These are phyloP conservation scores for Microcos paniculata DNA, from an alignment of 345 rosid species.

Conservation along the genomic window DNA sequence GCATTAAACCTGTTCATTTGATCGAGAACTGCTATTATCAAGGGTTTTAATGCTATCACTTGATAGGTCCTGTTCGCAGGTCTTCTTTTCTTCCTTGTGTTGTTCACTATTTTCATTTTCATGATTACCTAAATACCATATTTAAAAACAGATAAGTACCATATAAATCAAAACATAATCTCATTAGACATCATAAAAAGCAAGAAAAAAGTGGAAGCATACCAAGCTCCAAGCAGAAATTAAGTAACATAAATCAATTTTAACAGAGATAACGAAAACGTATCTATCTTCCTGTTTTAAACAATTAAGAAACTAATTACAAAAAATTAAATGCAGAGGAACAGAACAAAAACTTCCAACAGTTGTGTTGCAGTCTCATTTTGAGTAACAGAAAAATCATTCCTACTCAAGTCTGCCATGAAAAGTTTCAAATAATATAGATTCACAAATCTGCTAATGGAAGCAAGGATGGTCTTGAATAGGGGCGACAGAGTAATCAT, in stretches of 20 bases:
- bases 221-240: conserved; percentile 1
- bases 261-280: background rate
- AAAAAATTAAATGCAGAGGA: background rate
- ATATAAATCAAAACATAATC: conserved; percentile 1
- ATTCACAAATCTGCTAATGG: background rate
- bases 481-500: too few relatives aligned
- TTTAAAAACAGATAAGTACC: conserved; percentile 11
- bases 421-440: background rate
- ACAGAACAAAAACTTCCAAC: background rate
- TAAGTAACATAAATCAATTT: background rate
- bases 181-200: conserved; percentile 12
- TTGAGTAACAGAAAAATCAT: background rate
- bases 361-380: background rate
- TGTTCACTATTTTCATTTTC: conserved; percentile 35
- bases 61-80: conserved; percentile 30
- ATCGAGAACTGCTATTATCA: conserved; percentile 31
- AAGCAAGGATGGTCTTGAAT: background rate
- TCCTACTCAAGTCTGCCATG: background rate
- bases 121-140: conserved; percentile 29
- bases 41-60: conserved; percentile 30
- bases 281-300: background rate
- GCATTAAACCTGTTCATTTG: conserved; percentile 60
- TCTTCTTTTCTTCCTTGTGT: conserved; percentile 38
- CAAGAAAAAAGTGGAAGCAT: background rate
- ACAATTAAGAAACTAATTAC: background rate